Base-by-base conservation (phyloP, 306 rosid species). In the Fragaria iinumae region DNA sequence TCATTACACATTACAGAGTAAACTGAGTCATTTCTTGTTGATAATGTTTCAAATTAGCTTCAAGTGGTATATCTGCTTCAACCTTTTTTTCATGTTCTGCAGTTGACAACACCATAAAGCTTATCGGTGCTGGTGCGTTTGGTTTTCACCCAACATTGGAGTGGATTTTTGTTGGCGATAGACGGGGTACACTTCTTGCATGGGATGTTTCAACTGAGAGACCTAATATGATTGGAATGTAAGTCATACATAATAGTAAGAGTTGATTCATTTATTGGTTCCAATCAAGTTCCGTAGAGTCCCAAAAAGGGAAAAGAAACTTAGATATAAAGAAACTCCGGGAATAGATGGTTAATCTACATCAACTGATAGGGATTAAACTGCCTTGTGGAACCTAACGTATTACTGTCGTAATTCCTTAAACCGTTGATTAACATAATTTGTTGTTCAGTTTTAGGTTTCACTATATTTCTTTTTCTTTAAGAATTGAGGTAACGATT, bases 111-210 rank as follows among this genome's bases (percentile, higher is more conserved):
- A 87, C 98, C 71, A 92, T 92, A 81, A 96, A 89, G 91, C 99
- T 96, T 72, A 88, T 85, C 71, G 99, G 99, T 60, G 96, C 98
- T 72, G 89, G 98, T 81, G 97, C 98, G 43, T 91, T 96, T 83
- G 97, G 98, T 75, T 96, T 96, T 88, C 99, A 96, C 86, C 98
- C 99, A 79, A 92, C 97, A 55, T 86, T 92, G 72, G 99, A 96
- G 81, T 96, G 99, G 99, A 87, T 96, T 74, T 96, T 96, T 92
- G 90, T 96, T 80, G 99, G 99, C 70, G 99, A 96, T 83, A 91
- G 98, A 71, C 91, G 97, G 52, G 98, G 99, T 85, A 89, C 99
- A 2, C 92, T 96, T 72, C 76, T 96, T 78, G 97, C 97, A 71
- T 96, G 99, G 99, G 99, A 96, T 76, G 97, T 96, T 73, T 96